Evolutionary conservation across 2,329 filamentous ascomycete species (phyloP).

Genomic region (Ascochyta fabae): DNA sequence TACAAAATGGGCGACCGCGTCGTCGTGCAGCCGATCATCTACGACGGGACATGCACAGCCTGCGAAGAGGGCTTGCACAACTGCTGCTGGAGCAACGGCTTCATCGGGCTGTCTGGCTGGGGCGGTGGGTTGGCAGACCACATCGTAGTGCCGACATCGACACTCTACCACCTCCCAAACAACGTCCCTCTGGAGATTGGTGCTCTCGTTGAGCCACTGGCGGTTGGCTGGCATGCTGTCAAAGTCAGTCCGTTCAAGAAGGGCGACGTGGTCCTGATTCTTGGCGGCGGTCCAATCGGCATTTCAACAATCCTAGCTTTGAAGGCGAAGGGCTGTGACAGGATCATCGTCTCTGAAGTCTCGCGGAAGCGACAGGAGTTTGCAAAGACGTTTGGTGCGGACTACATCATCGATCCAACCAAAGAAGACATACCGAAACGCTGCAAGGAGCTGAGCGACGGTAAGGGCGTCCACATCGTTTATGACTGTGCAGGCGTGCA

Average conservation of each 20-base stretch:
- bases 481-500: conserved; percentile 63
- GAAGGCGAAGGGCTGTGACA: conserved; percentile 37
- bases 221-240: conserved; percentile 64
- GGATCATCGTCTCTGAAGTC: conserved; percentile 62
- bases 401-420: conserved; percentile 59
- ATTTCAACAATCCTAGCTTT: conserved; percentile 47
- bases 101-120: conserved; percentile 61
- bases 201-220: conserved; percentile 61
- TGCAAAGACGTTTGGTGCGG: conserved; percentile 59
- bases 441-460: conserved; percentile 53
- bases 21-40: conserved; percentile 61
- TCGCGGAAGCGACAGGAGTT: conserved; percentile 56
- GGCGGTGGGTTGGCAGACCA: conserved; percentile 61
- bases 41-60: conserved; percentile 59
- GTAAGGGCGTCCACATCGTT: conserved; percentile 57
- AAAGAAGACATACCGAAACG: conserved; percentile 56
- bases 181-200: conserved; percentile 60
- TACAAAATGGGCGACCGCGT: conserved; percentile 58
- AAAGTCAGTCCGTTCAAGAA: conserved; percentile 57
- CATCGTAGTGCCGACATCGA: conserved; percentile 57
- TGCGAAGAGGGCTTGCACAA: conserved; percentile 61
- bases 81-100: conserved; percentile 62
- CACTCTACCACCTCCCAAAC: conserved; percentile 57
- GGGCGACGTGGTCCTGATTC: conserved; percentile 55
- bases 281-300: conserved; percentile 63